Percentiles rank a stretch among this genome's conserved stretches.
Evolutionary conservation across 805 yeast species (phyloP).

Genomic region (Candida namnaoensis): DNA sequence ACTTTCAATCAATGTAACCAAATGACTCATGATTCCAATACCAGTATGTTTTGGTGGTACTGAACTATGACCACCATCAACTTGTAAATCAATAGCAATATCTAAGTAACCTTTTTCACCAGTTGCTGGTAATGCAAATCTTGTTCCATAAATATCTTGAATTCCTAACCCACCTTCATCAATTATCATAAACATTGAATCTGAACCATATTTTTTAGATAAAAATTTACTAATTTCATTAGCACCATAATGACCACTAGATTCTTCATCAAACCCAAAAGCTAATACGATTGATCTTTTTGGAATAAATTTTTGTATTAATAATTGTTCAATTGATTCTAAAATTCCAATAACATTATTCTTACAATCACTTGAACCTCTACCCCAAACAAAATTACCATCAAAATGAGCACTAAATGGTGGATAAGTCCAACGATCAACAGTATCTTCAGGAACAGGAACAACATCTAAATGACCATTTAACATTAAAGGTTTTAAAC

Average conservation of each 20-base stretch:
- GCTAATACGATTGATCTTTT: constrained; percentile 45
- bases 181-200: constrained; percentile 53
- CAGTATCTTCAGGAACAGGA: constrained; percentile 51
- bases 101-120: constrained; percentile 59
- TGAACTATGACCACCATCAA: constrained; percentile 77
- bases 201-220: constrained; percentile 45
- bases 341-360: constrained; percentile 47
- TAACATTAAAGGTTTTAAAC: constrained; percentile 48
- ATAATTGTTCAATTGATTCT: constrained; percentile 41
- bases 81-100: constrained; percentile 37
- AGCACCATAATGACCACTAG: constrained; percentile 48
- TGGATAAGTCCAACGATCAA: constrained; percentile 45
- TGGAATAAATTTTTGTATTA: constrained; percentile 34
- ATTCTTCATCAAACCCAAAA: constrained; percentile 67
- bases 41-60: constrained; percentile 77
- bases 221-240: constrained; percentile 33
- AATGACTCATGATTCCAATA: constrained; percentile 62
- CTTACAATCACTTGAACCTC: constrained; percentile 63
- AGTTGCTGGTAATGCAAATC: constrained; percentile 45
- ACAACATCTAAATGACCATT: constrained; percentile 72
- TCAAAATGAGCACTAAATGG: constrained; percentile 55
- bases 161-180: constrained; percentile 52
- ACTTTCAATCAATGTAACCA: constrained; percentile 46
- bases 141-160: constrained; percentile 24
- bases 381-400: constrained; percentile 47